phyloP scores from a whole-genome alignment of 2,329 filamentous ascomycete species.

The Epichloe hybrida region DNA sequence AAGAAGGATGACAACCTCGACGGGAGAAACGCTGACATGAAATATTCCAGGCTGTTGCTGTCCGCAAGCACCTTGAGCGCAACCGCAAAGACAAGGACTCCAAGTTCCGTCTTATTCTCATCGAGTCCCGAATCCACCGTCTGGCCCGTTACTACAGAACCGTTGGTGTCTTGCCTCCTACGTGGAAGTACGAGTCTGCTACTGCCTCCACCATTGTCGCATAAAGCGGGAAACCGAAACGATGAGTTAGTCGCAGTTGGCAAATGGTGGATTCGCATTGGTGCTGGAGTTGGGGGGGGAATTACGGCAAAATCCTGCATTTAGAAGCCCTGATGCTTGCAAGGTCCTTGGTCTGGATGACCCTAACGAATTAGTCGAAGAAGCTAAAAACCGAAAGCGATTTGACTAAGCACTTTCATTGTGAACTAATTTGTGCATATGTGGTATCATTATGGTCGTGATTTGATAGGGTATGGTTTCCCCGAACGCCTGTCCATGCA shows the following conservation, averaged over 20 bases:
- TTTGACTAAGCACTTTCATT: slow-evolving; percentile 5
- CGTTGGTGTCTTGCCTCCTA: slow-evolving; percentile 70
- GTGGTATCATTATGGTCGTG: not conserved
- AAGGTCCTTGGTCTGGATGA: slow-evolving; percentile 23
- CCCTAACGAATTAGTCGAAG: slow-evolving; percentile 15
- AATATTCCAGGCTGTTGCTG: slow-evolving; percentile 65
- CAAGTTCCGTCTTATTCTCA: slow-evolving; percentile 99
- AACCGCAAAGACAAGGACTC: slow-evolving; percentile 99
- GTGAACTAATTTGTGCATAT: not conserved
- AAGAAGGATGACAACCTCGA: not conserved
- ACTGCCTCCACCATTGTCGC: slow-evolving; percentile 90
- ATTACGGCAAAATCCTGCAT: slow-evolving; percentile 27
- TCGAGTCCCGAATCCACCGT: slow-evolving; percentile 99
- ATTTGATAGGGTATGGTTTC: not conserved
- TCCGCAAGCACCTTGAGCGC: slow-evolving; percentile 99
- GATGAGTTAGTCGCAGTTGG: slow-evolving; percentile 2
- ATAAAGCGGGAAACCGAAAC: slow-evolving; percentile 36
- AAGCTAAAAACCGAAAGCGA: slow-evolving; percentile 21
- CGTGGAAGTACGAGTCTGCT: slow-evolving; percentile 98
- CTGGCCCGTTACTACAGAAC: slow-evolving; percentile 99
- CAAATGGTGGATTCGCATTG: slow-evolving; percentile 20
- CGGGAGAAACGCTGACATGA: slow-evolving; percentile 10
- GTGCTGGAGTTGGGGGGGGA: slow-evolving; percentile 31
- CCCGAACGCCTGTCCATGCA: slow-evolving; percentile 6
- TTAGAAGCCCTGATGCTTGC: slow-evolving; percentile 27